These are phyloP conservation scores for Eucalyptus coolabah DNA, from an alignment of 345 rosid species.

Conservation along the genomic window DNA sequence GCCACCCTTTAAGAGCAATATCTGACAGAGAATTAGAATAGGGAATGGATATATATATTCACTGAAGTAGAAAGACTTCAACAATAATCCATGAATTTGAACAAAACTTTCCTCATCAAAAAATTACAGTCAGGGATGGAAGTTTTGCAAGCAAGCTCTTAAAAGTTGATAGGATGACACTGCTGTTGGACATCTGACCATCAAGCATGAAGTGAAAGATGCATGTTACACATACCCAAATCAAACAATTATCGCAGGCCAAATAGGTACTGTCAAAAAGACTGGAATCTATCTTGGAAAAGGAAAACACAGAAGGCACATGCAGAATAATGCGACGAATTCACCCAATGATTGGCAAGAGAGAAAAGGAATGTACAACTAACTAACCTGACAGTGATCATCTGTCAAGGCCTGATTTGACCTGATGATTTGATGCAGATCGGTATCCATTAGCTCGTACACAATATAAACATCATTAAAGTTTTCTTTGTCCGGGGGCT, in stretches of 20 bases:
- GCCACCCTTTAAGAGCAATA: background rate
- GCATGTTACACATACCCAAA: background rate
- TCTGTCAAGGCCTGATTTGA: conserved; percentile 71
- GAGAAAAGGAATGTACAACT: background rate
- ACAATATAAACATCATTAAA: conserved; percentile 90
- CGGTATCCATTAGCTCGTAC: conserved; percentile 87
- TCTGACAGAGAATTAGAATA: background rate
- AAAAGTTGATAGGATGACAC: background rate
- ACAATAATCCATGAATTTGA: background rate
- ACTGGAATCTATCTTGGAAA: background rate
- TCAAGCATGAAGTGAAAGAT: background rate
- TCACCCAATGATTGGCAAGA: background rate
- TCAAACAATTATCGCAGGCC: background rate
- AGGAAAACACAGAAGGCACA: conserved; percentile 3
- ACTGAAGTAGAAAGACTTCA: background rate
- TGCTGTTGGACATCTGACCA: background rate
- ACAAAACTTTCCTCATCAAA: background rate
- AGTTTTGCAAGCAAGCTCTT: background rate
- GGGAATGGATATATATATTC: background rate
- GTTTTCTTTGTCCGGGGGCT: conserved; percentile 50
- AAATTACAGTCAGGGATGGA: background rate
- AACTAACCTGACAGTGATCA: conserved; percentile 79
- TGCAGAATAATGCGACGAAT: background rate
- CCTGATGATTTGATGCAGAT: conserved; percentile 78
- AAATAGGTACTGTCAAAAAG: background rate